Evolutionary conservation across 371 early-diverging fungal species (phyloP).

Genomic region (Blastocladiella emersonii): DNA sequence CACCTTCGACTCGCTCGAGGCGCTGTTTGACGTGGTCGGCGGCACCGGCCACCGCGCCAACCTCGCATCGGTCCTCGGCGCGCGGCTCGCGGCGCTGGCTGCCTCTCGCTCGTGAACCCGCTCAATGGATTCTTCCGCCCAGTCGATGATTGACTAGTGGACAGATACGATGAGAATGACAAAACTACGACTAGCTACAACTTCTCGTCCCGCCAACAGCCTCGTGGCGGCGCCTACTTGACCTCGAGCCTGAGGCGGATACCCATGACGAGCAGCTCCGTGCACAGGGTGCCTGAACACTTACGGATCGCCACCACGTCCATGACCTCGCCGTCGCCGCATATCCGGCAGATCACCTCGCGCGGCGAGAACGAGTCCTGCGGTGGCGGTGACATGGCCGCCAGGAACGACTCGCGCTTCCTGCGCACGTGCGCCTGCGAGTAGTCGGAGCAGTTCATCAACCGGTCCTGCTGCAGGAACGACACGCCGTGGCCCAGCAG

Average conservation of each 20-base stretch:
- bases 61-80: too few species aligned
- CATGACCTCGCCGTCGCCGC: slow-evolving; percentile 74
- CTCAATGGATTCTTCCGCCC: too few species aligned
- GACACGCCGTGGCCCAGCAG: slow-evolving; percentile 97
- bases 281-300: slow-evolving; percentile 96
- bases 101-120: too few species aligned
- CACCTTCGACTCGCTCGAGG: too few species aligned
- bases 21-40: too few species aligned
- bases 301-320: slow-evolving; percentile 90
- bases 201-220: too few species aligned
- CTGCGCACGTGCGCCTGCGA: slow-evolving; percentile 24
- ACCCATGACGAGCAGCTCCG: slow-evolving; percentile 95
- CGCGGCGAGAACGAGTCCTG: not conserved
- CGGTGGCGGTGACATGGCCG: slow-evolving; percentile 7
- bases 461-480: slow-evolving; percentile 89
- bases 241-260: slow-evolving; percentile 47
- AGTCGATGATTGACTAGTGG: too few species aligned
- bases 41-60: too few species aligned
- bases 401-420: slow-evolving; percentile 11
- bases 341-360: slow-evolving; percentile 50
- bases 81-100: too few species aligned
- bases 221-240: too few species aligned
- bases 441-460: slow-evolving; percentile 98
- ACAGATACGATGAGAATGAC: too few species aligned
- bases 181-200: too few species aligned